These are phyloP conservation scores for Pythium rhizo-oryzae DNA, from an alignment of 352 stramenopile genomes.

Conservation along the genomic window DNA sequence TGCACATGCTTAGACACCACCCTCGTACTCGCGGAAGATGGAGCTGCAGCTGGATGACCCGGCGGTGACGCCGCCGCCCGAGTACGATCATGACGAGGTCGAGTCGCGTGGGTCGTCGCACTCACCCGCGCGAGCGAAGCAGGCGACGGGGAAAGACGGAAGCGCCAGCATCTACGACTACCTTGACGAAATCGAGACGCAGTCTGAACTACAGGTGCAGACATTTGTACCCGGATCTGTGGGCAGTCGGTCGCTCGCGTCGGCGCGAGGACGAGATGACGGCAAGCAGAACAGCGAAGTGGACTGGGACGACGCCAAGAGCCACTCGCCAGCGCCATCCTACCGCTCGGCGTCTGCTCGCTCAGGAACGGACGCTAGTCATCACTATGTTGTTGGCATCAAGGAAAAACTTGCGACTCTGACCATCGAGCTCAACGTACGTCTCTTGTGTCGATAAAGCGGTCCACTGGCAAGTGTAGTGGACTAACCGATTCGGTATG, in stretches of 20 bases:
- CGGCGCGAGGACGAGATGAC: slow-evolving; percentile 18
- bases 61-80: slow-evolving; percentile 32
- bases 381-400: slow-evolving; percentile 71
- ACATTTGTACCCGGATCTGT: slow-evolving; percentile 23
- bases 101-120: slow-evolving; percentile 26
- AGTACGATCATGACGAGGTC: slow-evolving; percentile 40
- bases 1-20: background rate
- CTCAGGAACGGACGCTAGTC: slow-evolving; percentile 35
- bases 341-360: slow-evolving; percentile 39
- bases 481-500: background rate
- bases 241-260: slow-evolving; percentile 8
- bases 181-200: slow-evolving; percentile 70
- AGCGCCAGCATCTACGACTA: slow-evolving; percentile 78
- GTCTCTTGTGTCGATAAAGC: slow-evolving; percentile 1
- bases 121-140: slow-evolving; percentile 27
- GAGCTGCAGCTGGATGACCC: slow-evolving; percentile 53
- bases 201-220: slow-evolving; percentile 58
- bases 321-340: slow-evolving; percentile 31
- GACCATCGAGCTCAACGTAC: slow-evolving; percentile 77
- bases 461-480: background rate
- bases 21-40: slow-evolving; percentile 25
- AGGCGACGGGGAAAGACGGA: slow-evolving; percentile 4
- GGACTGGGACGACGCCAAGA: slow-evolving; percentile 40
- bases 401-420: slow-evolving; percentile 83
- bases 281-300: slow-evolving; percentile 29